A percentile compares a stretch with the other conserved stretches of the same genome.
These are phyloP conservation scores for Podospora tetraspora DNA, from an alignment of 495 filamentous ascomycete species.

Conservation along the genomic window DNA sequence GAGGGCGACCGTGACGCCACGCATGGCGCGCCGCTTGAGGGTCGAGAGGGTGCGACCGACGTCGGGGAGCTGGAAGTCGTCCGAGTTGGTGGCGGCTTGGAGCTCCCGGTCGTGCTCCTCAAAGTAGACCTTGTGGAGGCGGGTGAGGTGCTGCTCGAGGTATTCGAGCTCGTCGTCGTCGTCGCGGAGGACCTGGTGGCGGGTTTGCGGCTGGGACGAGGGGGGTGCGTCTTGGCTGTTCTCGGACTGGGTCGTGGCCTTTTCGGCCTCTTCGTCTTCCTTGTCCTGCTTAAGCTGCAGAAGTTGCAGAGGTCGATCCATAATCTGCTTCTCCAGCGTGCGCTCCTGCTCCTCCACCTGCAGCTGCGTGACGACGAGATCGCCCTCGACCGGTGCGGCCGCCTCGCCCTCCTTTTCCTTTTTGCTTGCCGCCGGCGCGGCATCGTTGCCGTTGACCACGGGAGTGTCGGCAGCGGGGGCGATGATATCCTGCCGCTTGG, in stretches of 20 bases:
- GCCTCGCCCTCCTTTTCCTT: constrained; percentile 20
- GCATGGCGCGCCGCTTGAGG: constrained; percentile 69
- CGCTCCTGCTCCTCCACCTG: constrained; percentile 81
- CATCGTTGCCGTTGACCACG: constrained; percentile 11
- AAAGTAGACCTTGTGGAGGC: constrained; percentile 75
- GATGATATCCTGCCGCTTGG: constrained; percentile 74
- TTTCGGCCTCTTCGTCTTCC: constrained; percentile 63
- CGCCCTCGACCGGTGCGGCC: constrained; percentile 57
- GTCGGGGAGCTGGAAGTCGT: constrained; percentile 74
- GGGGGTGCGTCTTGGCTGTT: constrained; percentile 28
- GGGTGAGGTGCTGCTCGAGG: constrained; percentile 66
- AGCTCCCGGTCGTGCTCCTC: constrained; percentile 57
- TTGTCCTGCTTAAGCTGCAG: constrained; percentile 84
- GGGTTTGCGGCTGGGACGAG: constrained; percentile 39
- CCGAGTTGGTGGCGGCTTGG: constrained; percentile 24
- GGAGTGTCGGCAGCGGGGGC: constrained; percentile 18
- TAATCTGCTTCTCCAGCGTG: constrained; percentile 79
- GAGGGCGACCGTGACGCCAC: constrained; percentile 67
- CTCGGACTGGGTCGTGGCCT: constrained; percentile 38
- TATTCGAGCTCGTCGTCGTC: constrained; percentile 73
- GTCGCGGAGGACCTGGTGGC: constrained; percentile 78
- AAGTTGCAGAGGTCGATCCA: constrained; percentile 77
- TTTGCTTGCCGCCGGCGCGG: constrained; percentile 12
- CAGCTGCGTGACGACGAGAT: constrained; percentile 63
- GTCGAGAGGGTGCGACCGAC: constrained; percentile 73